Conservation (phyloP, 176 grass and related monocot species). For the Zoysia japonica region DNA sequence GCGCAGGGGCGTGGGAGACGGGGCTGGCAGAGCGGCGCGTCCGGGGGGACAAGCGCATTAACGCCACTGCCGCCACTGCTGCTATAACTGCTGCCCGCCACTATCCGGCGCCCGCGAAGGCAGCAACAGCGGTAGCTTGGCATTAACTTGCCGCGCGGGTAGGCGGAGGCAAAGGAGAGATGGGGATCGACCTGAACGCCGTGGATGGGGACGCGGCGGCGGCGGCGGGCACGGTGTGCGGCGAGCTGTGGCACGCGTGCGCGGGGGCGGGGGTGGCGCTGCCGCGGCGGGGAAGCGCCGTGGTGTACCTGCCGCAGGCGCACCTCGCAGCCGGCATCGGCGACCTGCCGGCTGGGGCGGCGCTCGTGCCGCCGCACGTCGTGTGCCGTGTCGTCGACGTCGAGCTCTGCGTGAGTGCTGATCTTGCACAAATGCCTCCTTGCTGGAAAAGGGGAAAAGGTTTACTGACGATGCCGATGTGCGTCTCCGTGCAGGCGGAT, state of each 20-base stretch:
- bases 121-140: background rate
- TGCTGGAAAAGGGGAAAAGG: background rate
- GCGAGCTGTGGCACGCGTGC: constrained; percentile 93
- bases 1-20: background rate
- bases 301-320: constrained; percentile 94
- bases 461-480: background rate
- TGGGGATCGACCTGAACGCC: constrained; percentile 93
- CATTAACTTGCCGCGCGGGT: constrained; percentile 25
- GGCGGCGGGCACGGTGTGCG: constrained; percentile 44
- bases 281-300: constrained; percentile 65
- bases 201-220: constrained; percentile 53
- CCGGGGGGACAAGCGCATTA: constrained; percentile 32
- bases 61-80: constrained; percentile 22
- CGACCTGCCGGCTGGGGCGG: background rate
- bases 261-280: constrained; percentile 65
- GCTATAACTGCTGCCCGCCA: constrained; percentile 13
- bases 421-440: background rate
- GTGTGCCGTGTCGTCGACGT: constrained; percentile 81
- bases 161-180: background rate
- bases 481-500: constrained; percentile 67
- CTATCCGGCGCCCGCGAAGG: background rate
- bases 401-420: constrained; percentile 72
- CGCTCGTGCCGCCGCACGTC: constrained; percentile 61
- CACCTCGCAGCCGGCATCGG: constrained; percentile 57
- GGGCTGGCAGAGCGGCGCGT: background rate